phyloP scores from a whole-genome alignment of 306 rosid genomes.

The Luffa acutangula region DNA sequence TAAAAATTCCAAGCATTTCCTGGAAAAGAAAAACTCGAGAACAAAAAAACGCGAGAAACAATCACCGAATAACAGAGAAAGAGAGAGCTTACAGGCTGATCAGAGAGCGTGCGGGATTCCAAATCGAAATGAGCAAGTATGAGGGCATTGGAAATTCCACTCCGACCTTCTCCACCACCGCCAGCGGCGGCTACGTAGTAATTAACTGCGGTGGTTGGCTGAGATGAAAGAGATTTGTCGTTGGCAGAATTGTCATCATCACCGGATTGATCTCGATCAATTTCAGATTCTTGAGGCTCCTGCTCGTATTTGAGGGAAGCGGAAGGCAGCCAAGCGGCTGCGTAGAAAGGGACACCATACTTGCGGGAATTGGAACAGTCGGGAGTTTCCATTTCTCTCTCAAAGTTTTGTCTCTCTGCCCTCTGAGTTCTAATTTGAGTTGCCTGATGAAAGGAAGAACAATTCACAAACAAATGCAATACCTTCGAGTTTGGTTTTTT shows the following conservation, averaged over 20 bases:
- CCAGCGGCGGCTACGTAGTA: constrained; percentile 52
- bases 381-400: constrained; percentile 19
- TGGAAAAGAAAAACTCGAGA: not conserved
- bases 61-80: not conserved
- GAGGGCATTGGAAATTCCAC: constrained; percentile 74
- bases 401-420: not conserved
- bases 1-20: not conserved
- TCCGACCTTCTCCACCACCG: constrained; percentile 84
- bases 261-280: constrained; percentile 12
- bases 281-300: not conserved
- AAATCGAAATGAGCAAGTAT: constrained; percentile 44
- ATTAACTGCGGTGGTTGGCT: constrained; percentile 8
- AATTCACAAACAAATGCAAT: too few species aligned
- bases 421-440: not conserved
- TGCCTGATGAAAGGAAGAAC: too few species aligned
- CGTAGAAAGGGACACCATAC: constrained; percentile 77
- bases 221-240: constrained; percentile 10
- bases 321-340: constrained; percentile 54
- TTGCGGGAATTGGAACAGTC: constrained; percentile 47
- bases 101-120: constrained; percentile 45
- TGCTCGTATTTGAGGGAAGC: constrained; percentile 16
- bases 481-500: too few species aligned
- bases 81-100: constrained; percentile 36
- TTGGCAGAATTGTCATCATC: constrained; percentile 23
- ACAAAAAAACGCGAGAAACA: not conserved